A percentile compares a stretch with the other conserved stretches of the same genome.
These are phyloP conservation scores for Cytospora schulzeri DNA, from an alignment of 2,329 filamentous ascomycete species.

Conservation along the genomic window DNA sequence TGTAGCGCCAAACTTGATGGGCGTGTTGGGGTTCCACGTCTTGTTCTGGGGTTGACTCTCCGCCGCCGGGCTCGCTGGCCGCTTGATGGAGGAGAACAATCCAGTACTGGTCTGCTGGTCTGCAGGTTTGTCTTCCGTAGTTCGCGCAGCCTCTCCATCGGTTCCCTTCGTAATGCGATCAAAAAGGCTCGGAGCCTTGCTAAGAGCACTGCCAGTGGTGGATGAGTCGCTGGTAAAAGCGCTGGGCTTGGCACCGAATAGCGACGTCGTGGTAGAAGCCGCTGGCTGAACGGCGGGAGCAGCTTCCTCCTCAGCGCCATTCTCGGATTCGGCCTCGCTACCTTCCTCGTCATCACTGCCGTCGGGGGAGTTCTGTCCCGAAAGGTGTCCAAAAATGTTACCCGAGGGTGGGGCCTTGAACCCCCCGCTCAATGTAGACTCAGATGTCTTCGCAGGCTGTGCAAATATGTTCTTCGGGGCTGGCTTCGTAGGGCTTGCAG, in stretches of 20 bases:
- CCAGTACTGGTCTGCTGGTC: not conserved
- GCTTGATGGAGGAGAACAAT: constrained; percentile 39
- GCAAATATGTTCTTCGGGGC: constrained; percentile 39
- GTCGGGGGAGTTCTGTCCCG: constrained; percentile 57
- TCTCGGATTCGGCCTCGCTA: constrained; percentile 50
- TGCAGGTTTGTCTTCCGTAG: constrained; percentile 28
- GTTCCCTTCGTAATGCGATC: constrained; percentile 55
- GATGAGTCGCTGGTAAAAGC: constrained; percentile 42
- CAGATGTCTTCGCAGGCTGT: constrained; percentile 36
- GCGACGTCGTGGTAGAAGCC: constrained; percentile 44
- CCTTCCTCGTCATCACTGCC: constrained; percentile 57
- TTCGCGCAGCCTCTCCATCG: constrained; percentile 54
- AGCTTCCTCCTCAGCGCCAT: constrained; percentile 40
- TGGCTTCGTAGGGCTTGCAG: constrained; percentile 38
- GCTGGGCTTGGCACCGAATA: constrained; percentile 37
- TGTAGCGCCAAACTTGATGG: constrained; percentile 55
- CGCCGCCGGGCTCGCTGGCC: constrained; percentile 49
- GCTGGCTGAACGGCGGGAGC: constrained; percentile 51
- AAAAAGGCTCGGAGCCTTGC: constrained; percentile 54
- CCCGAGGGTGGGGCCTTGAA: constrained; percentile 29
- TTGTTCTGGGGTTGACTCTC: constrained; percentile 41
- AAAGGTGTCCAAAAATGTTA: constrained; percentile 65
- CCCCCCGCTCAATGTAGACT: constrained; percentile 44
- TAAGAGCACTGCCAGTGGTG: constrained; percentile 46
- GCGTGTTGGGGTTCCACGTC: constrained; percentile 52